Evolutionary conservation across 129 eudicot genomes (phyloP).

Genomic region (carrot (Daucus carota)): DNA sequence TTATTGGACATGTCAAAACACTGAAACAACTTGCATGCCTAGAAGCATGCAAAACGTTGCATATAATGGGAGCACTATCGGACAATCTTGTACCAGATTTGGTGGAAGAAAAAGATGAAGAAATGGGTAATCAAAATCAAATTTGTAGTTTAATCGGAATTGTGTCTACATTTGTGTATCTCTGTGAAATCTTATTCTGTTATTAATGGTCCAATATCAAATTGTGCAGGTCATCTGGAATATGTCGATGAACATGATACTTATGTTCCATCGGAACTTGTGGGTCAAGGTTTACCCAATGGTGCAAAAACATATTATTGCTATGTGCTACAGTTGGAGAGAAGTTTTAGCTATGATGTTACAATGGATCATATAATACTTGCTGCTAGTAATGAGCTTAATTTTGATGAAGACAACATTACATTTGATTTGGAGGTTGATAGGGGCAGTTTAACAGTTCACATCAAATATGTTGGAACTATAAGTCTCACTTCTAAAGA

Average conservation of each 20-base stretch:
- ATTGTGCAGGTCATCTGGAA: neutral
- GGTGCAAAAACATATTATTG: conserved; percentile 21
- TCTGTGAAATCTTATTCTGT: neutral
- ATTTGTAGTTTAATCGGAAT: neutral
- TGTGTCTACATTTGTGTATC: neutral
- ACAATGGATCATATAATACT: conserved; percentile 27
- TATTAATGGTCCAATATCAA: neutral
- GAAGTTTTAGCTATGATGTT: conserved; percentile 19
- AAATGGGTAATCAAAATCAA: conserved; percentile 34
- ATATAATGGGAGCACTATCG: conserved; percentile 58
- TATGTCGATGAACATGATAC: conserved; percentile 12
- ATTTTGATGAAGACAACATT: conserved; percentile 15
- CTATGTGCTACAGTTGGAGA: conserved; percentile 34
- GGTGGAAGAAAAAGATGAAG: conserved; percentile 37
- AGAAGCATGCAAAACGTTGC: conserved; percentile 78
- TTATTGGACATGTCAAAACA: conserved; percentile 34
- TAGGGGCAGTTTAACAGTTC: conserved; percentile 22
- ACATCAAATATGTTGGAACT: conserved; percentile 21
- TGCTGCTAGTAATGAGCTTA: conserved; percentile 29
- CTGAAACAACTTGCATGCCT: conserved; percentile 75
- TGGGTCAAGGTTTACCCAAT: conserved; percentile 13
- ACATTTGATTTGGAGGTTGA: conserved; percentile 29
- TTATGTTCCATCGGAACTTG: conserved; percentile 27
- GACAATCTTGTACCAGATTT: conserved; percentile 84
- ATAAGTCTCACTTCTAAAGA: conserved; percentile 20